Percentiles rank a stretch among this genome's conserved stretches.
Evolutionary conservation across 2,329 filamentous ascomycete species (phyloP).

Genomic region (Phaeophleospora eucalypticola): DNA sequence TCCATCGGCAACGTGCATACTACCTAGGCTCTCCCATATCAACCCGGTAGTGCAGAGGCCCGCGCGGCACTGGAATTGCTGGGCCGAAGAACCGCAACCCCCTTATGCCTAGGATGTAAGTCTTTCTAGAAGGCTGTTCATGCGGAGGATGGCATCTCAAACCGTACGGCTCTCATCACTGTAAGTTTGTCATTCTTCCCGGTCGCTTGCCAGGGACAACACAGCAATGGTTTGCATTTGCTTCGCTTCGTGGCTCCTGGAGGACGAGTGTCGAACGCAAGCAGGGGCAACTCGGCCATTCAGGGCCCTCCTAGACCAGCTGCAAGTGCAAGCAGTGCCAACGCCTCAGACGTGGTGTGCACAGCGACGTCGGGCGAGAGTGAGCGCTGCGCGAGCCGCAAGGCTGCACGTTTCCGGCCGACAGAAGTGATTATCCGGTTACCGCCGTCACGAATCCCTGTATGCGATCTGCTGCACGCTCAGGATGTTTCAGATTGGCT

Average conservation of each 20-base stretch:
- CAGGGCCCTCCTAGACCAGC: not conserved
- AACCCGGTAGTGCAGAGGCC: constrained; percentile 11
- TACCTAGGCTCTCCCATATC: constrained; percentile 16
- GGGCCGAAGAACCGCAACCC: constrained; percentile 10
- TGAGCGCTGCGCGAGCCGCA: constrained; percentile 14
- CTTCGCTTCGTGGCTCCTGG: constrained; percentile 7
- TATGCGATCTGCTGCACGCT: constrained; percentile 19
- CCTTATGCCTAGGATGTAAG: constrained; percentile 13
- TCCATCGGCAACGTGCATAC: constrained; percentile 15
- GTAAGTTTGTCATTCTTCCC: constrained; percentile 19
- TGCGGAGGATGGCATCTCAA: constrained; percentile 14
- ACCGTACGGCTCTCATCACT: constrained; percentile 7
- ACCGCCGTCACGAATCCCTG: constrained; percentile 11
- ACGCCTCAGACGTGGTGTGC: constrained; percentile 3
- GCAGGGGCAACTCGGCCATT: not conserved
- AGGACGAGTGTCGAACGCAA: not conserved
- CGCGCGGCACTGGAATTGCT: constrained; percentile 10
- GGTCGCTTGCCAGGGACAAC: constrained; percentile 14
- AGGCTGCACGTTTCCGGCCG: constrained; percentile 10
- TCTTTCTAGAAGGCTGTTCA: constrained; percentile 23
- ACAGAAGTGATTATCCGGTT: constrained; percentile 10
- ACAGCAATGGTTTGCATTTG: constrained; percentile 20
- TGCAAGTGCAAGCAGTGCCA: not conserved
- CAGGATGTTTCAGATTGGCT: constrained; percentile 22
- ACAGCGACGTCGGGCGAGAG: constrained; percentile 2